Percentiles rank a stretch among this genome's conserved stretches.
Evolutionary conservation across 257 asterid species (phyloP).

Genomic region (Nicotiana paniculata): DNA sequence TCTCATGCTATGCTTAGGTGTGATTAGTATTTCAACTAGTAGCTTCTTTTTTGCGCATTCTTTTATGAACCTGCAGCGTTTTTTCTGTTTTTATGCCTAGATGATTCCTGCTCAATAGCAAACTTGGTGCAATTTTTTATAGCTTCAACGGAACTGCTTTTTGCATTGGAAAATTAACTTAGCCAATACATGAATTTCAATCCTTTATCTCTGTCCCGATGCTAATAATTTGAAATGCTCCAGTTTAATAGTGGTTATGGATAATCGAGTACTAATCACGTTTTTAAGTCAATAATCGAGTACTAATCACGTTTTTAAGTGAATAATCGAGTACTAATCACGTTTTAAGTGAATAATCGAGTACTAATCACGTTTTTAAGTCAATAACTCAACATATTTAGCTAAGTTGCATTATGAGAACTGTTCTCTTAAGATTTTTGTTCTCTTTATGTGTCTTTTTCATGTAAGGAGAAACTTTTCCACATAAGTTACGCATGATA

Average conservation of each 20-base stretch:
- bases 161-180: background rate
- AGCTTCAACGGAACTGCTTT: background rate
- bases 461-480: background rate
- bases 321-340: background rate
- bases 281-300: background rate
- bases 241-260: background rate
- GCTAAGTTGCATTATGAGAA: background rate
- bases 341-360: background rate
- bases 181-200: background rate
- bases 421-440: background rate
- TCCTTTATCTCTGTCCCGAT: background rate
- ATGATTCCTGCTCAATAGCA: background rate
- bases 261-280: background rate
- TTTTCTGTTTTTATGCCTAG: background rate
- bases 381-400: background rate
- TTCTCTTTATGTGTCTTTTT: background rate
- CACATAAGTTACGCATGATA: background rate
- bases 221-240: background rate
- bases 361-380: background rate
- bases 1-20: background rate
- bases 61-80: background rate
- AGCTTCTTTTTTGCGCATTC: background rate
- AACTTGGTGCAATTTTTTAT: background rate
- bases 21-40: background rate
- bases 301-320: background rate